Base-by-base conservation (phyloP, 768 basidiomycete species). In the Mycena albidolilacea region DNA sequence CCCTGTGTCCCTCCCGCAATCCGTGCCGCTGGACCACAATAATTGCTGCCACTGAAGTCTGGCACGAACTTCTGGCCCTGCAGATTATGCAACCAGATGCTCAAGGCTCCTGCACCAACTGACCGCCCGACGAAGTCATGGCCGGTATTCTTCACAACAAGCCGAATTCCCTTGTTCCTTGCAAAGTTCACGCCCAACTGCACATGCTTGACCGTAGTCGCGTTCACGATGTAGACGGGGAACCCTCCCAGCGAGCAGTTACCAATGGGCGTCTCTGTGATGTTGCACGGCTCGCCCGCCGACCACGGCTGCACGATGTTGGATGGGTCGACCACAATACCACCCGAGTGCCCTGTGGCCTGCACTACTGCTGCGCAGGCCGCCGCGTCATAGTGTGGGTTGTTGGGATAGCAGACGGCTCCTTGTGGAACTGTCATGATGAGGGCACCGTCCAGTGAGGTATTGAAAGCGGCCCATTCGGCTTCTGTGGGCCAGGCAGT, bases 321-420 rank as follows among this genome's bases (percentile, higher is more conserved):
- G 39, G 60, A 39, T 61, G 37, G 37, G 60, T 58, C 57, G 57
- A 58, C 57, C 57, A 58, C 57, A 58, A 58, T 12, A 58, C 57
- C 57, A 6, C 57, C 57, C 57, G 57, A 35, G 57, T 58, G 57
- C 57, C 57, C 57, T 58, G 57, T 58, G 57, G 57, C 57, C 35
- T 58, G 57, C 57, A 58, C 57, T 58, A 41, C 60, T 9, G 60
- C 60, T 39, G 60, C 41, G 60, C 60, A 61, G 60, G 60, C 60
- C 7, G 60, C 60, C 39, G n/a, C 60, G 35, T 61, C 39, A 43
- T 1, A 61, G 60, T 61, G 39, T n/a, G 60, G 37, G 38, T 39
- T 3, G n/a, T 61, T 61, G 37, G 60, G 60, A 43, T 61, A 41
- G 60, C 60, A 61, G 38, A 43, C 38, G 15, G 60, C 60, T 39